These are phyloP conservation scores for Phanerochaete carnosa DNA, from an alignment of 768 basidiomycete species.

Conservation along the genomic window DNA sequence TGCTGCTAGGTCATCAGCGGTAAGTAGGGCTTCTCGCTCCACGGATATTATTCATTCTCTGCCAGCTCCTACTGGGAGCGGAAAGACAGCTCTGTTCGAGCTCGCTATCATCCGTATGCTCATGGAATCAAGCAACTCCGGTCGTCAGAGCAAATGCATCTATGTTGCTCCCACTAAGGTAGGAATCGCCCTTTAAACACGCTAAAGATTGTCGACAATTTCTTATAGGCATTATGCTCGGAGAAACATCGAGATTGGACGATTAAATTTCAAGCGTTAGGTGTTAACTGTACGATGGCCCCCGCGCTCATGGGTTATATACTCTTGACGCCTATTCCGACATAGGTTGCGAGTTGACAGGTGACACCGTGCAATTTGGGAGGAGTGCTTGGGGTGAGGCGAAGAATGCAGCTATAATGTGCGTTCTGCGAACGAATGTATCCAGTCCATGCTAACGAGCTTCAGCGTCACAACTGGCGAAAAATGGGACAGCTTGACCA, in stretches of 20 bases:
- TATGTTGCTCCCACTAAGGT: conserved; percentile 96
- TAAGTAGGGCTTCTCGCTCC: conserved; percentile 28
- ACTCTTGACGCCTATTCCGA: conserved; percentile 1
- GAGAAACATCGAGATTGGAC: conserved; percentile 87
- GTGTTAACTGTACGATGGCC: conserved; percentile 61
- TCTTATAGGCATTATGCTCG: conserved; percentile 73
- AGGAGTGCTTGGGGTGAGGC: conserved; percentile 71
- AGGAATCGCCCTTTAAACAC: background rate
- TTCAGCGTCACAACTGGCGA: conserved; percentile 50
- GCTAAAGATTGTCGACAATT: background rate
- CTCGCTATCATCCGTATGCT: conserved; percentile 81
- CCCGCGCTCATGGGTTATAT: background rate
- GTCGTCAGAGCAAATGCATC: conserved; percentile 59
- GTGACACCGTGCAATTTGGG: conserved; percentile 75
- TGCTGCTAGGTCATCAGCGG: conserved; percentile 65
- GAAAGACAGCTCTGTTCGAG: conserved; percentile 95
- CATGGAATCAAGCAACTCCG: conserved; percentile 34
- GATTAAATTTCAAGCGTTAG: conserved; percentile 70
- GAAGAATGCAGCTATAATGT: conserved; percentile 79
- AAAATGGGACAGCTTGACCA: conserved; percentile 94
- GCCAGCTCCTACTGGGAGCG: conserved; percentile 91
- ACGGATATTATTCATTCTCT: conserved; percentile 3
- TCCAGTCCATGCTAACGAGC: background rate
- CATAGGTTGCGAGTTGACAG: conserved; percentile 86
- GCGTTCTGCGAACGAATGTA: conserved; percentile 19